Conservation (phyloP, 306 rosid genomes). For the Ormosia emarginata region DNA sequence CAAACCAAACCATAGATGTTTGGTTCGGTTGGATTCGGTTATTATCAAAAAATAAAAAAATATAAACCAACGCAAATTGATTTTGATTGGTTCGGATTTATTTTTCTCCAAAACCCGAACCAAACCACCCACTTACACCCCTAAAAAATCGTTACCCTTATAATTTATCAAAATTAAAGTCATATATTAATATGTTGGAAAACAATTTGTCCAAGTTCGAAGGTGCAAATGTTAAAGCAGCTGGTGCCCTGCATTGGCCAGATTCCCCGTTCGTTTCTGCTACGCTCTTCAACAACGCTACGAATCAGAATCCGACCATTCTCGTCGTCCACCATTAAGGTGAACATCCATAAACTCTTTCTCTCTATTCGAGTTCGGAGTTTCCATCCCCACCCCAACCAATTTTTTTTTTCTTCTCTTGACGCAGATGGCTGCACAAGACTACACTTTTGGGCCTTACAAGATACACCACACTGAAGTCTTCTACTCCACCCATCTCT, state of each 20-base stretch:
- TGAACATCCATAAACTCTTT: background rate
- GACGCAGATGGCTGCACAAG: constrained; percentile 40
- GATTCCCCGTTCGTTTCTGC: constrained; percentile 13
- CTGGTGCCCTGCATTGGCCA: constrained; percentile 13
- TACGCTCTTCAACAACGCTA: constrained; percentile 17
- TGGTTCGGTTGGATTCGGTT: no score
- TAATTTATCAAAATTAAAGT: no score
- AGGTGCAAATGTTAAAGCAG: constrained; percentile 30
- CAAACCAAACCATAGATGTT: no score
- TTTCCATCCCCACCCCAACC: background rate
- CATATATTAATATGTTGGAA: background rate
- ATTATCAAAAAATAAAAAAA: no score
- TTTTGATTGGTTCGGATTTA: no score
- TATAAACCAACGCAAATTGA: no score
- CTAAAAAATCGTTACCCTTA: no score
- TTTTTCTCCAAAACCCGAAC: no score
- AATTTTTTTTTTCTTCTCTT: background rate
- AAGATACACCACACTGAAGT: constrained; percentile 70
- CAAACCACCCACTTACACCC: no score
- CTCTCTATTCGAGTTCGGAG: background rate
- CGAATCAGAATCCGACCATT: constrained; percentile 29
- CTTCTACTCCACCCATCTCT: constrained; percentile 63
- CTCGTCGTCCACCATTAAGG: constrained; percentile 36
- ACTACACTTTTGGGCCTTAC: constrained; percentile 46
- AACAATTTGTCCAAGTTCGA: background rate